Conservation (phyloP, 331 rosid genomes). For the Rhamnella rubrinervis region DNA sequence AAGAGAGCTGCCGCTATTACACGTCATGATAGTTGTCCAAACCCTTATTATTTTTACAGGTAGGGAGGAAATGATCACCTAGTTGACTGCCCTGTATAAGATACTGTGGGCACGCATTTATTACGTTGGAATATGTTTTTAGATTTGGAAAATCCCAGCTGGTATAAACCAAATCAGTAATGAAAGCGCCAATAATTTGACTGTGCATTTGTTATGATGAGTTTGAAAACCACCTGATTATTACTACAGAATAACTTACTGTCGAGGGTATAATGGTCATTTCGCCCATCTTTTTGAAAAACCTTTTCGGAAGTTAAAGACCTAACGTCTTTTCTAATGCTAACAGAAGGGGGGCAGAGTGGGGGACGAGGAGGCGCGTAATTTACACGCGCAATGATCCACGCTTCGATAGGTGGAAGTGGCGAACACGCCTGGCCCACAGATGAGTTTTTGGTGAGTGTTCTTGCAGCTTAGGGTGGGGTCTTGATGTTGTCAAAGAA, state of each 20-base stretch:
- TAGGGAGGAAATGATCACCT: no score
- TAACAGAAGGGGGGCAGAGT: background rate
- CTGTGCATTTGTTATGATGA: no score
- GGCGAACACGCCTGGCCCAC: constrained; percentile 34
- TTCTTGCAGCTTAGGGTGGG: background rate
- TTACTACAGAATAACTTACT: no score
- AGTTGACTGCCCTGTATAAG: no score
- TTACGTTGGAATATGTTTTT: no score
- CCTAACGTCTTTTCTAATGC: background rate
- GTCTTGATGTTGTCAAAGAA: background rate
- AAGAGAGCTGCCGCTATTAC: constrained; percentile 36
- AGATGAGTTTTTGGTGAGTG: constrained; percentile 9
- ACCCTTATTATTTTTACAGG: background rate
- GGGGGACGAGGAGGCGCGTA: constrained; percentile 10
- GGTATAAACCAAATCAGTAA: no score
- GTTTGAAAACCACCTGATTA: no score
- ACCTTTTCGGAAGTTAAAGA: background rate
- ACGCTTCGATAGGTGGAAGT: constrained; percentile 14
- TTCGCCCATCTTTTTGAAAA: background rate
- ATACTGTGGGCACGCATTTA: no score
- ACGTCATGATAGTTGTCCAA: constrained; percentile 47
- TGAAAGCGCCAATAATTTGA: no score
- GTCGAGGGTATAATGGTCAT: no score
- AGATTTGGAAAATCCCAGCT: no score
- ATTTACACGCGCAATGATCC: background rate